Conservation (phyloP, 139 green algal genomes). For the Closterium sp. region DNA sequence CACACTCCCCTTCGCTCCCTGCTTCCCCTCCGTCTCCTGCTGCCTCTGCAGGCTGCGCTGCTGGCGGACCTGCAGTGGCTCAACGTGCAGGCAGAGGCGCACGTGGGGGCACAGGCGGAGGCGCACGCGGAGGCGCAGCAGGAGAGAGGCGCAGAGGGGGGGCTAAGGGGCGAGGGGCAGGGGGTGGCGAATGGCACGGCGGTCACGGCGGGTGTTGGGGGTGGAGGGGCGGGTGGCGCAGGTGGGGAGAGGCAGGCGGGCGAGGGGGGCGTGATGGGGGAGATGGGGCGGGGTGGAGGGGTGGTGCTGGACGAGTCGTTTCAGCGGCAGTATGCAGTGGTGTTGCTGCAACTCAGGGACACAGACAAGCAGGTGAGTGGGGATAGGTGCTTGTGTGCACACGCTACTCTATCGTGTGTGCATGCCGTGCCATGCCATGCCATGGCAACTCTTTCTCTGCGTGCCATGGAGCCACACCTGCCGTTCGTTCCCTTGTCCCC, state of each 20-base stretch:
- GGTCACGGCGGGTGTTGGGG: too few relatives aligned
- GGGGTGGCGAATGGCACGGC: too few relatives aligned
- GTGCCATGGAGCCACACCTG: too few relatives aligned
- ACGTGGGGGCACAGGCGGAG: too few relatives aligned
- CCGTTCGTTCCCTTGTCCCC: neutral
- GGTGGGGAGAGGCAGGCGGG: neutral
- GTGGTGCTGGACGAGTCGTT: conserved; percentile 1
- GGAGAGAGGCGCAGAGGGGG: neutral
- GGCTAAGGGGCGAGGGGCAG: too few relatives aligned
- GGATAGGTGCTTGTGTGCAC: neutral
- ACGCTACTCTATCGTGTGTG: too few relatives aligned
- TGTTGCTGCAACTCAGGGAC: conserved; percentile 37
- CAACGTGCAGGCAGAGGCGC: conserved; percentile 21
- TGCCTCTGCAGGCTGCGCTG: conserved; percentile 29
- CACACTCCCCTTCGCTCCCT: too few relatives aligned
- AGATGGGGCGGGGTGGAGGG: neutral
- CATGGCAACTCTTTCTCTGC: too few relatives aligned
- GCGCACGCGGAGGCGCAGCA: neutral
- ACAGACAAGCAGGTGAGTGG: conserved; percentile 43
- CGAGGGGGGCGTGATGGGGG: too few relatives aligned
- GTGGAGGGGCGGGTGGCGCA: neutral
- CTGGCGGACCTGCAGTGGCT: conserved; percentile 22
- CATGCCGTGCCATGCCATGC: too few relatives aligned
- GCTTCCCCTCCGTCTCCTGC: too few relatives aligned
- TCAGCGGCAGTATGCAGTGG: conserved; percentile 28